Percentiles rank a stretch among this genome's conserved stretches.
Conservation (phyloP, 192 early-diverging fungal genomes). For the Lunasporangiospora selenospora region DNA sequence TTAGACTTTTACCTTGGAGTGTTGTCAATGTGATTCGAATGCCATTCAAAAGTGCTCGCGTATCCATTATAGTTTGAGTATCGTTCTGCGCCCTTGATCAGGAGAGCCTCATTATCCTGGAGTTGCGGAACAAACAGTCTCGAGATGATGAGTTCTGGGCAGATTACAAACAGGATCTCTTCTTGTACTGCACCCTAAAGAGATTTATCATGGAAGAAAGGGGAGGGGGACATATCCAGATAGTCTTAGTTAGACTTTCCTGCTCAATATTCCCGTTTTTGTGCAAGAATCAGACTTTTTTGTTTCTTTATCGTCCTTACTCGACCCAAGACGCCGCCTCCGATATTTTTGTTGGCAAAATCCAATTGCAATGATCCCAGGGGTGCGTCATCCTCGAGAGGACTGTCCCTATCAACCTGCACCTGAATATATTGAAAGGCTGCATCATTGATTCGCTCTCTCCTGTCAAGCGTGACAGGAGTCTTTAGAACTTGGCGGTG, state of each 20-base stretch:
- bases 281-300: too few relatives aligned
- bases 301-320: conserved; percentile 4
- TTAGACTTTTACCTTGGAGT: conserved; percentile 21
- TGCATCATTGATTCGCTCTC: conserved; percentile 2
- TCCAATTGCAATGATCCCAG: conserved; percentile 27
- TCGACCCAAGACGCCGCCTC: conserved; percentile 28
- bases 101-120: conserved; percentile 23
- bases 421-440: conserved; percentile 11
- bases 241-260: too few relatives aligned
- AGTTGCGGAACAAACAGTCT: conserved; percentile 27
- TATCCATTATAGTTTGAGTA: conserved; percentile 46
- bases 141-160: conserved; percentile 41
- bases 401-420: conserved; percentile 16
- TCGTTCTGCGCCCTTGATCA: conserved; percentile 42
- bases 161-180: conserved; percentile 40
- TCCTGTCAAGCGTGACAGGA: not conserved
- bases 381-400: conserved; percentile 40
- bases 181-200: conserved; percentile 46
- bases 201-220: too few relatives aligned
- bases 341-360: conserved; percentile 43
- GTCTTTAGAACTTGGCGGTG: conserved; percentile 32
- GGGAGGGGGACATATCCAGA: too few relatives aligned
- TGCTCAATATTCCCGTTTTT: too few relatives aligned
- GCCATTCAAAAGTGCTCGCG: conserved; percentile 37
- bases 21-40: conserved; percentile 23